A percentile compares a stretch with the other conserved stretches of the same genome.
Evolutionary conservation across 345 rosid genomes (phyloP).

Genomic region (Rubroshorea leprosula): DNA sequence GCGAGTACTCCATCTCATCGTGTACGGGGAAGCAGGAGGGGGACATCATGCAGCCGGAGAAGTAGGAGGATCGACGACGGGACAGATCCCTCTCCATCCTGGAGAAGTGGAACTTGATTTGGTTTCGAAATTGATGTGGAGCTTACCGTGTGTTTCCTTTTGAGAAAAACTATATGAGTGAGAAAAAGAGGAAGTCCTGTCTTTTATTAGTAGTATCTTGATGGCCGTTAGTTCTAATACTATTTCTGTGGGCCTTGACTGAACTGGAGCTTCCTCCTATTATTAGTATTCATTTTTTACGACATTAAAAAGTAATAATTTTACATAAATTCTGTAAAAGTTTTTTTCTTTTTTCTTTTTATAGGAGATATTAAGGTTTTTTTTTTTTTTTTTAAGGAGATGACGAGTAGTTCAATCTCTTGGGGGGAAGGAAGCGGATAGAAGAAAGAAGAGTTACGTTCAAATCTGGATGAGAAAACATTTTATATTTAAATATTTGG

Average conservation of each 20-base stretch:
- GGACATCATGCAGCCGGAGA: conserved; percentile 34
- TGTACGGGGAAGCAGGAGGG: conserved; percentile 45
- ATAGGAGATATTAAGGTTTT: no score
- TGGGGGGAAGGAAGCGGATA: no score
- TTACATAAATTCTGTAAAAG: no score
- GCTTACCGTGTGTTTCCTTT: background rate
- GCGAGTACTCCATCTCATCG: conserved; percentile 44
- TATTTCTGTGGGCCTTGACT: background rate
- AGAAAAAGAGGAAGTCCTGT: background rate
- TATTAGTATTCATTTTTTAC: no score
- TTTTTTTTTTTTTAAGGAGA: no score
- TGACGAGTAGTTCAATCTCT: no score
- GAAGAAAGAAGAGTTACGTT: no score
- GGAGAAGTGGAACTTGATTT: background rate
- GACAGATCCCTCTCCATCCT: conserved; percentile 43
- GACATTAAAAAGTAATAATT: no score
- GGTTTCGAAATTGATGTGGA: background rate
- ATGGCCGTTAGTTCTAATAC: background rate
- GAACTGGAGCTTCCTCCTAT: background rate
- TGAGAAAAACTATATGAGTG: background rate
- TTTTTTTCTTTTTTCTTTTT: no score
- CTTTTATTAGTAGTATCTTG: background rate
- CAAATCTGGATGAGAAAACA: no score
- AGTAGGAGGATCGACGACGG: conserved; percentile 30
- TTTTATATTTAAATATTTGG: no score